Percentiles rank a stretch among this genome's conserved stretches.
Evolutionary conservation across 495 filamentous ascomycete genomes (phyloP).

Genomic region (Sphaerosporella brunnea): DNA sequence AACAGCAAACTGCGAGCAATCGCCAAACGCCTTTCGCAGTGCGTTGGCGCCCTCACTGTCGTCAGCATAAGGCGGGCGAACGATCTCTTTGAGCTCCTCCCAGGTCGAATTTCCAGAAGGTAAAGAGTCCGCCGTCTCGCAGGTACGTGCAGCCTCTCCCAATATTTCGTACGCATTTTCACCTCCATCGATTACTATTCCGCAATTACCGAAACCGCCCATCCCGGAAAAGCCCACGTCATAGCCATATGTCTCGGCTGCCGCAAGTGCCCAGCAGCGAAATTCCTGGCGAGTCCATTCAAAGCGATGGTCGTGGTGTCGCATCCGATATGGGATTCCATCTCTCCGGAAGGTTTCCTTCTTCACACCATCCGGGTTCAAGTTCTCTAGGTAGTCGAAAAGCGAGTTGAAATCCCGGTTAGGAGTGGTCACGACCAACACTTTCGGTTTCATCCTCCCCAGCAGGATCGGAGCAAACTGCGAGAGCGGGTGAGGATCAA

Average conservation of each 20-base stretch:
- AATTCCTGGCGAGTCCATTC: constrained; percentile 25
- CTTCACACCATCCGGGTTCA: background rate
- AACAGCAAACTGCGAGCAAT: constrained; percentile 23
- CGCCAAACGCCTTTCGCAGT: constrained; percentile 14
- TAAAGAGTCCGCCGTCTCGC: background rate
- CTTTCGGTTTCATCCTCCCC: constrained; percentile 19
- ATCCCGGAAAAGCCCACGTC: constrained; percentile 19
- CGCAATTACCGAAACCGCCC: constrained; percentile 15
- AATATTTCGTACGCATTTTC: constrained; percentile 6
- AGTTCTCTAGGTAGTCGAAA: constrained; percentile 12
- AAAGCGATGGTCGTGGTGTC: constrained; percentile 25
- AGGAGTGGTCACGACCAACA: constrained; percentile 24
- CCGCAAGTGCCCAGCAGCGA: constrained; percentile 15
- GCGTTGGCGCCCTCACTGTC: background rate
- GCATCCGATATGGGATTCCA: constrained; percentile 20
- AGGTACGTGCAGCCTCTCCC: background rate
- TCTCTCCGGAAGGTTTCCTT: background rate
- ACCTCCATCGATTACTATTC: constrained; percentile 14
- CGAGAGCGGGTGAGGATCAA: constrained; percentile 19
- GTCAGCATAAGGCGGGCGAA: background rate
- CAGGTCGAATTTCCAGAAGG: background rate
- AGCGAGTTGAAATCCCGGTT: constrained; percentile 24
- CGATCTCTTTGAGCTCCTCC: background rate
- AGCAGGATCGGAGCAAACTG: constrained; percentile 17
- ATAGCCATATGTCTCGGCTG: constrained; percentile 19